Base-by-base conservation (phyloP, 768 basidiomycete species). In the Leucosporidium creatinivorum region DNA sequence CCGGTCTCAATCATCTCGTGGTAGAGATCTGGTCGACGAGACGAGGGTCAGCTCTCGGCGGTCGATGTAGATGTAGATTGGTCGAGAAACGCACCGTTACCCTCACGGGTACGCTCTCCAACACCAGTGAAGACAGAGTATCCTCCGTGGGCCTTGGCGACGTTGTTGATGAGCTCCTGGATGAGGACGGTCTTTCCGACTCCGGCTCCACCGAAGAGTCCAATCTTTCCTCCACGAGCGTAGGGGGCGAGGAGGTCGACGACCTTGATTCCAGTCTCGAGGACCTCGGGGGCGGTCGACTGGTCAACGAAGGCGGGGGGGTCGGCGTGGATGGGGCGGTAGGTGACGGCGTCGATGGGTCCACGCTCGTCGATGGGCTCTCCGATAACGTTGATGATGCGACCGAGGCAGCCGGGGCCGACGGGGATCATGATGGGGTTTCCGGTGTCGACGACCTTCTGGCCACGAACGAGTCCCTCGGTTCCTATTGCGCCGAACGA, bases 331-430 rank as follows among this genome's bases (percentile, higher is more conserved):
- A 99, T 99, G 75, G 94, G 90, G 70, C 78, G 85, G 70, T 58
- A 63, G 28, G 66, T 56, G 70, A 88, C 91, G 78, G 93, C 94
- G 81, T 90, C 89, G 83, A 98, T 97, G 73, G 93, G 93, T 68
- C 96, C 96, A 82, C 96, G 93, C 80, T 98, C 93, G 81, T 99
- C 96, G 79, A 99, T 98, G 78, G 96, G 93, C 80, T 98, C 93
- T 77, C 96, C 96, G 81, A 99, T 98, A 81, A 99, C 96, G 81
- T 98, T 99, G 92, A 99, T 98, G 85, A 99, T 99, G 77, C 96
- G 92, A 59, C 96, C 96, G 67, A 99, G 87, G 65, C 91, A 93
- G 66, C 85, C 91, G 69, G 85, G 85, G 72, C 96, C 96, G 77
- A 99, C 96, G 74, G 96, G 96, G 71, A 99, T 91, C 81, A 84